Percentiles rank a stretch among this genome's conserved stretches.
phyloP scores from a whole-genome alignment of 139 green algal genomes.

The Coelastrella sp. region DNA sequence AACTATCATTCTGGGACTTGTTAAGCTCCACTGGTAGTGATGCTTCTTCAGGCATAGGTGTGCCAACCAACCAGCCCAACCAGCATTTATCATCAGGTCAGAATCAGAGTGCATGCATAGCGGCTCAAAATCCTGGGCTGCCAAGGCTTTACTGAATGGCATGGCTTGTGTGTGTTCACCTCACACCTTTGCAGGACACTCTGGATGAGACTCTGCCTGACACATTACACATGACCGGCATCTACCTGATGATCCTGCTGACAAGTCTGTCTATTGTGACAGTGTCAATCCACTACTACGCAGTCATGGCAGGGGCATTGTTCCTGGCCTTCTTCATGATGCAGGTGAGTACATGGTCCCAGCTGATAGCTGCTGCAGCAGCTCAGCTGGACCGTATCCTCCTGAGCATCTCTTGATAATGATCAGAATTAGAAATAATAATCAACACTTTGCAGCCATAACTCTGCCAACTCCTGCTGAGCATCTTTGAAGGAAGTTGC shows the following conservation, averaged over 20 bases:
- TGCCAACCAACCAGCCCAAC: too few species aligned
- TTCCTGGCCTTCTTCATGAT: conserved; percentile 58
- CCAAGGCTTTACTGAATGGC: too few species aligned
- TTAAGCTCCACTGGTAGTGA: background rate
- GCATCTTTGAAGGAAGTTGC: too few species aligned
- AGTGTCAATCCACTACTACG: conserved; percentile 60
- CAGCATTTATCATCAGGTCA: too few species aligned
- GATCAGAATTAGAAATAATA: too few species aligned
- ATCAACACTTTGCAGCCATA: too few species aligned
- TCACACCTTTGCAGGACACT: conserved; percentile 45
- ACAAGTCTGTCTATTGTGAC: conserved; percentile 68
- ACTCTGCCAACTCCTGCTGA: too few species aligned
- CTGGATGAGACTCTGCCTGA: conserved; percentile 67
- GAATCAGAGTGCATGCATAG: too few species aligned
- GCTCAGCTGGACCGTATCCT: background rate
- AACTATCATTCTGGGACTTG: background rate
- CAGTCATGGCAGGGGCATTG: conserved; percentile 52
- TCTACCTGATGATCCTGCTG: conserved; percentile 69
- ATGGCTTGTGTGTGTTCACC: background rate
- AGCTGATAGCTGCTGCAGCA: background rate
- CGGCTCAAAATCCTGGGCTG: too few species aligned
- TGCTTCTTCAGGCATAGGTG: background rate
- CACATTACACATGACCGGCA: conserved; percentile 64
- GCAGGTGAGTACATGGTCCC: conserved; percentile 37
- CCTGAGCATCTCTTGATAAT: too few species aligned